Conservation (phyloP, 2,329 filamentous ascomycete species). For the Pseudopithomyces chartarum region DNA sequence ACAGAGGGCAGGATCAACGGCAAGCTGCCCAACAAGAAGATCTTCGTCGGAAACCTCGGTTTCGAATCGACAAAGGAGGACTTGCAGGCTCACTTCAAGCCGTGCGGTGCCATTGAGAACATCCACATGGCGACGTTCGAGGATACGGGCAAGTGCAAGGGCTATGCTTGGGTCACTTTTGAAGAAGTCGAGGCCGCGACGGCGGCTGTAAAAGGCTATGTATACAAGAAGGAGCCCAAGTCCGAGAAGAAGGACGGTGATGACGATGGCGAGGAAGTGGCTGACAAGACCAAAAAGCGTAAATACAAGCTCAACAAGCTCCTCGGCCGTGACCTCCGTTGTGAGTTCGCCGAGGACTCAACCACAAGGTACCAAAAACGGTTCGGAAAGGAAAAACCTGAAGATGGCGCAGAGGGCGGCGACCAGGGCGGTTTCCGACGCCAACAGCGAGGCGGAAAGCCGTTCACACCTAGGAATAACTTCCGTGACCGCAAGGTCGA, state of each 20-base stretch:
- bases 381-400: slow-evolving; percentile 72
- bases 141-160: slow-evolving; percentile 97
- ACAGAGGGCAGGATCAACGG: slow-evolving; percentile 29
- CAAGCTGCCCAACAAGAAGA: slow-evolving; percentile 73
- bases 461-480: slow-evolving; percentile 16
- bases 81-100: slow-evolving; percentile 78
- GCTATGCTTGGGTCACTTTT: slow-evolving; percentile 94
- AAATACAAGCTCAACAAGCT: slow-evolving; percentile 86
- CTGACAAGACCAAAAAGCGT: slow-evolving; percentile 54
- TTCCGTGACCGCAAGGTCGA: slow-evolving; percentile 45
- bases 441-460: slow-evolving; percentile 32
- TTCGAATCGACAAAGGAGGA: slow-evolving; percentile 71
- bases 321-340: slow-evolving; percentile 77
- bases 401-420: slow-evolving; percentile 23
- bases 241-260: slow-evolving; percentile 53
- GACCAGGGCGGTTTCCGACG: slow-evolving; percentile 38
- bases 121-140: slow-evolving; percentile 94
- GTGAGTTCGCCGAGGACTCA: slow-evolving; percentile 93
- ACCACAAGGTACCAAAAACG: slow-evolving; percentile 91
- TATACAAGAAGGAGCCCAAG: slow-evolving; percentile 67
- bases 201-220: slow-evolving; percentile 79
- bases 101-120: slow-evolving; percentile 81
- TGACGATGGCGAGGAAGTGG: slow-evolving; percentile 55
- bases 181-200: slow-evolving; percentile 75
- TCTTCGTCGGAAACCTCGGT: slow-evolving; percentile 74